Evolutionary conservation across 345 rosid species (phyloP).

Genomic region (Salix purpurea): DNA sequence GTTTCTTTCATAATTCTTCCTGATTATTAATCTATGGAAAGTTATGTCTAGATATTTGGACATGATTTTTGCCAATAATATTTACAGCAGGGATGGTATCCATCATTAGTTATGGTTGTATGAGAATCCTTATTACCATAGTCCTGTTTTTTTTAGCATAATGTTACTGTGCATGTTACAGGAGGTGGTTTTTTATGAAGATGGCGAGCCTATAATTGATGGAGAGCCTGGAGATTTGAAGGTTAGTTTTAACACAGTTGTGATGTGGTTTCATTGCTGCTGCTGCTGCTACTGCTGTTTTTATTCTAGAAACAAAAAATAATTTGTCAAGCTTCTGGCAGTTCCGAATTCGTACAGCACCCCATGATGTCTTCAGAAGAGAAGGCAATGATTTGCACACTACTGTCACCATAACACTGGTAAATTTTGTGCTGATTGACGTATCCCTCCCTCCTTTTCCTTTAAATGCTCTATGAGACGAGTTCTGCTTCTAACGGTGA

Average conservation of each 20-base stretch:
- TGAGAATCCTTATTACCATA: neutral
- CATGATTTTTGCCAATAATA: neutral
- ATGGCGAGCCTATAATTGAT: conserved; percentile 89
- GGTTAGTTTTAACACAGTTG: conserved; percentile 32
- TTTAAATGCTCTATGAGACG: neutral
- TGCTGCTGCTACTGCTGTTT: neutral
- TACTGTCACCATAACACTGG: conserved; percentile 85
- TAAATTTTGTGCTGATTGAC: conserved; percentile 19
- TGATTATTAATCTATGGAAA: neutral
- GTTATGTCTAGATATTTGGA: neutral
- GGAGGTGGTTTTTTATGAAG: conserved; percentile 96
- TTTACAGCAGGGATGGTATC: neutral
- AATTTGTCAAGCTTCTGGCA: conserved; percentile 22
- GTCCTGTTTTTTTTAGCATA: neutral
- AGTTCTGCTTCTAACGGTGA: neutral
- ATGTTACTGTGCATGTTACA: conserved; percentile 27
- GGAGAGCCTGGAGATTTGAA: conserved; percentile 98
- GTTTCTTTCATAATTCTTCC: neutral
- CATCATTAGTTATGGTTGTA: neutral
- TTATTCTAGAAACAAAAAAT: neutral
- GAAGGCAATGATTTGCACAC: conserved; percentile 85
- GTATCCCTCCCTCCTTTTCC: neutral
- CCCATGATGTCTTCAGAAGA: conserved; percentile 76
- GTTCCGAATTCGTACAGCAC: conserved; percentile 87
- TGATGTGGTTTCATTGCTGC: neutral